These are phyloP conservation scores for Paraconiothyrium brasiliense DNA, from an alignment of 2,329 filamentous ascomycete genomes.

Conservation along the genomic window DNA sequence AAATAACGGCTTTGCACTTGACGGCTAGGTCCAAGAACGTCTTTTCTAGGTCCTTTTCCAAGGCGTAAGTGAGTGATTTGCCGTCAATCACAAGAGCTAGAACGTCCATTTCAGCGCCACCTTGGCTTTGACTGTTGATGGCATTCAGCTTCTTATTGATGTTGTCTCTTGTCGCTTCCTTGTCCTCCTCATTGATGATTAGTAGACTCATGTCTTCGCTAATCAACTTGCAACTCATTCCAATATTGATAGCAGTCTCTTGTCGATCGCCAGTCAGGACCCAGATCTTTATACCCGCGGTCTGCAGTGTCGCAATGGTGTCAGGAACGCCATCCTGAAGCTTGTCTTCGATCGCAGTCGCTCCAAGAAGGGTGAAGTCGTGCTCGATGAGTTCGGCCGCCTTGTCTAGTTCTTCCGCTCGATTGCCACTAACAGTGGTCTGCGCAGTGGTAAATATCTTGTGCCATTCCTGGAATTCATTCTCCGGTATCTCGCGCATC, in stretches of 20 bases:
- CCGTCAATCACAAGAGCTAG: slow-evolving; percentile 95
- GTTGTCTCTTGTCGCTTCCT: slow-evolving; percentile 83
- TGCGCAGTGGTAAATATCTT: slow-evolving; percentile 85
- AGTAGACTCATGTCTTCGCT: slow-evolving; percentile 98
- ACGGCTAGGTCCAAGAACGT: slow-evolving; percentile 91
- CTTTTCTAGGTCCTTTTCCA: slow-evolving; percentile 94
- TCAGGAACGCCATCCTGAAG: slow-evolving; percentile 97
- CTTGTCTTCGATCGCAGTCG: slow-evolving; percentile 96
- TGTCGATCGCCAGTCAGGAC: slow-evolving; percentile 96
- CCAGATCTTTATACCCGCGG: slow-evolving; percentile 98
- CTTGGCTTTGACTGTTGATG: slow-evolving; percentile 82
- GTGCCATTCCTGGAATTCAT: slow-evolving; percentile 88
- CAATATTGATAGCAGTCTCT: slow-evolving; percentile 99
- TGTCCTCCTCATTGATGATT: slow-evolving; percentile 91
- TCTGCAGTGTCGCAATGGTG: slow-evolving; percentile 96
- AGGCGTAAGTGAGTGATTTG: slow-evolving; percentile 89
- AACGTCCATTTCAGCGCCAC: slow-evolving; percentile 81
- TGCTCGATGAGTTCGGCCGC: slow-evolving; percentile 95
- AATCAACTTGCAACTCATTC: slow-evolving; percentile 98
- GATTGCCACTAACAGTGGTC: slow-evolving; percentile 90
- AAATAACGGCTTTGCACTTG: slow-evolving; percentile 98
- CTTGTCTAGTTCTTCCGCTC: slow-evolving; percentile 95
- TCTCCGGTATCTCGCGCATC: slow-evolving; percentile 90
- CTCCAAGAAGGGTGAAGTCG: slow-evolving; percentile 88
- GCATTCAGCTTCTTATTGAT: slow-evolving; percentile 93